A percentile compares a stretch with the other conserved stretches of the same genome.
These are phyloP conservation scores for Paraphoma sp. DNA, from an alignment of 2,329 filamentous ascomycete genomes.

Conservation along the genomic window DNA sequence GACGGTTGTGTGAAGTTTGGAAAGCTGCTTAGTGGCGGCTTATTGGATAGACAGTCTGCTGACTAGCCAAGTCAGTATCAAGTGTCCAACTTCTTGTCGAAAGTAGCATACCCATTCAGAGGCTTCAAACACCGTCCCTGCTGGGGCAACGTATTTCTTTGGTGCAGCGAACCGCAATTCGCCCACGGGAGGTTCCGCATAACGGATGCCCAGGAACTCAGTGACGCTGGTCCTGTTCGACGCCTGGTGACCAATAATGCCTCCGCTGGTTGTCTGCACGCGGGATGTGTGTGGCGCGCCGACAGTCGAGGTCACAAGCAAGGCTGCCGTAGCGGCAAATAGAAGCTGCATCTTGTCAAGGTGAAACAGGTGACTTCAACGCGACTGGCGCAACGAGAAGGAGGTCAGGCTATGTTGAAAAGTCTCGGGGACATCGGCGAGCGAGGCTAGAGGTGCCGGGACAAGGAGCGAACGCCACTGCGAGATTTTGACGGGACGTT, in stretches of 20 bases:
- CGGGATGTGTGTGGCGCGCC: not conserved
- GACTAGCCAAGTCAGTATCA: slow-evolving; percentile 23
- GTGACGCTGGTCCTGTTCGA: slow-evolving; percentile 27
- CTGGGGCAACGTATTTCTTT: slow-evolving; percentile 29
- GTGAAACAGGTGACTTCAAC: not conserved
- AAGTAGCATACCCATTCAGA: slow-evolving; percentile 25
- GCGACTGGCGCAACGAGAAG: not conserved
- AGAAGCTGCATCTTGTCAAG: not conserved
- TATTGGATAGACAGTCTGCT: slow-evolving; percentile 31
- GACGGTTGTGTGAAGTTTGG: slow-evolving; percentile 35
- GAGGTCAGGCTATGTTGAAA: not conserved
- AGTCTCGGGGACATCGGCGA: not conserved
- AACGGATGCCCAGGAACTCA: slow-evolving; percentile 47
- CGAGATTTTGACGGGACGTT: not conserved
- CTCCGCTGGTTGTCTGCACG: slow-evolving; percentile 40
- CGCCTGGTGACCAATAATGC: slow-evolving; percentile 39
- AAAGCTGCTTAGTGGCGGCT: slow-evolving; percentile 29
- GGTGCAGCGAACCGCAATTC: slow-evolving; percentile 42
- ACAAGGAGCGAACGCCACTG: not conserved
- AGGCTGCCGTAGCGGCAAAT: not conserved
- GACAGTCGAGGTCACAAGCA: not conserved
- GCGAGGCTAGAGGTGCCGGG: not conserved
- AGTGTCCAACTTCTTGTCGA: not conserved
- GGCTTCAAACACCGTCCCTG: slow-evolving; percentile 28
- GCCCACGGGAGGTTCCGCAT: slow-evolving; percentile 42